A percentile compares a stretch with the other conserved stretches of the same genome.
phyloP scores from a whole-genome alignment of 2,329 filamentous ascomycete genomes.

The Fusarium begoniae region DNA sequence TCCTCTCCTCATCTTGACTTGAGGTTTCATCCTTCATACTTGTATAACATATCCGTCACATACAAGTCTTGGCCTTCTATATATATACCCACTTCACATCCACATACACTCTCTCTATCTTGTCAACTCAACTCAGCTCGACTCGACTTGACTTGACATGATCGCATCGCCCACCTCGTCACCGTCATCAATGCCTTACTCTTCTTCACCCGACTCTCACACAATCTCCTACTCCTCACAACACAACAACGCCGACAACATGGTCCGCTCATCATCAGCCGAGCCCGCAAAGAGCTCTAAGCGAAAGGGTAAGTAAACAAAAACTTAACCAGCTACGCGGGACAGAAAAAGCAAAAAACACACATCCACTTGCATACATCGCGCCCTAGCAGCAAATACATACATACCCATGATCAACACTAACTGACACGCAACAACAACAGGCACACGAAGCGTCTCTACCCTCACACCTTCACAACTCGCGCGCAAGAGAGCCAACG shows the following conservation, averaged over 20 bases:
- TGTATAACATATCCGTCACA: conserved; percentile 14
- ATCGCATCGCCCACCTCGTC: conserved; percentile 17
- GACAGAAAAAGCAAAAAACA: background rate
- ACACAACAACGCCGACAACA: conserved; percentile 37
- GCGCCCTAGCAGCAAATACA: background rate
- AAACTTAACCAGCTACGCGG: background rate
- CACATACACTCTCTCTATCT: background rate
- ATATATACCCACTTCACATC: conserved; percentile 22
- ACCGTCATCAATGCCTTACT: conserved; percentile 21
- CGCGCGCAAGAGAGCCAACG: conserved; percentile 89
- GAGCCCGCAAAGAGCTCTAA: conserved; percentile 56
- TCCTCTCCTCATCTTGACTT: background rate
- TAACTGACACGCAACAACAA: conserved; percentile 11
- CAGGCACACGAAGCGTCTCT: conserved; percentile 79
- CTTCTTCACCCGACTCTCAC: conserved; percentile 15
- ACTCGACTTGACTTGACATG: conserved; percentile 34
- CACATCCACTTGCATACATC: background rate
- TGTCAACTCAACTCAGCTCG: background rate
- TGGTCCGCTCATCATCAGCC: conserved; percentile 55
- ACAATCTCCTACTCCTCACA: conserved; percentile 2
- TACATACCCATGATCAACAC: background rate
- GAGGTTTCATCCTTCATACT: conserved; percentile 7
- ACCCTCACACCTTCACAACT: conserved; percentile 89
- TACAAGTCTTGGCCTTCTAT: conserved; percentile 25
- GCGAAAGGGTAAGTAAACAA: conserved; percentile 54